These are phyloP conservation scores for Coniochaeta ligniaria DNA, from an alignment of 2,329 filamentous ascomycete genomes.

Conservation along the genomic window DNA sequence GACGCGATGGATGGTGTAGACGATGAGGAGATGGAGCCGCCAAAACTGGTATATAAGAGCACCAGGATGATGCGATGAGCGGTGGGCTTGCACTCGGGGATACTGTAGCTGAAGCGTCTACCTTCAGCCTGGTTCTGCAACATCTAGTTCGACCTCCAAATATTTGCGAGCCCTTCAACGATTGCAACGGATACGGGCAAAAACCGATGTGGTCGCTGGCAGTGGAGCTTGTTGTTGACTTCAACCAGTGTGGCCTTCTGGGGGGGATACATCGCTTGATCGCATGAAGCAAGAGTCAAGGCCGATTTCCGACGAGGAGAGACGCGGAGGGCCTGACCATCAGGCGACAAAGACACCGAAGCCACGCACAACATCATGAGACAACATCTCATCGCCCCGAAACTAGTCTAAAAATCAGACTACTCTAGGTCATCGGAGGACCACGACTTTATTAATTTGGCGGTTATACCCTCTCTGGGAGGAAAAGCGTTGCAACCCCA, in stretches of 20 bases:
- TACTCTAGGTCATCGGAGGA: neutral
- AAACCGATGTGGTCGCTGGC: neutral
- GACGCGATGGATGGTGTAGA: conserved; percentile 31
- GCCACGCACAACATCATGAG: neutral
- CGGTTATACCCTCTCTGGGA: neutral
- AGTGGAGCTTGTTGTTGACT: neutral
- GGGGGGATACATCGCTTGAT: too few species aligned
- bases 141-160: neutral
- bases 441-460: neutral
- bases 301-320: neutral
- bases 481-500: neutral
- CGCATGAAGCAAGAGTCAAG: neutral
- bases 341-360: neutral
- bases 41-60: conserved; percentile 34
- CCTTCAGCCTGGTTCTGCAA: neutral
- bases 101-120: neutral
- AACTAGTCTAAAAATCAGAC: neutral
- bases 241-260: too few species aligned
- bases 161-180: neutral
- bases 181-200: neutral
- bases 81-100: neutral
- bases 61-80: conserved; percentile 23
- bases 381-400: neutral
- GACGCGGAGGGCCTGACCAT: neutral
- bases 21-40: conserved; percentile 18